Base-by-base conservation (phyloP, 2,329 filamentous ascomycete species). In the Beauveria sp. region DNA sequence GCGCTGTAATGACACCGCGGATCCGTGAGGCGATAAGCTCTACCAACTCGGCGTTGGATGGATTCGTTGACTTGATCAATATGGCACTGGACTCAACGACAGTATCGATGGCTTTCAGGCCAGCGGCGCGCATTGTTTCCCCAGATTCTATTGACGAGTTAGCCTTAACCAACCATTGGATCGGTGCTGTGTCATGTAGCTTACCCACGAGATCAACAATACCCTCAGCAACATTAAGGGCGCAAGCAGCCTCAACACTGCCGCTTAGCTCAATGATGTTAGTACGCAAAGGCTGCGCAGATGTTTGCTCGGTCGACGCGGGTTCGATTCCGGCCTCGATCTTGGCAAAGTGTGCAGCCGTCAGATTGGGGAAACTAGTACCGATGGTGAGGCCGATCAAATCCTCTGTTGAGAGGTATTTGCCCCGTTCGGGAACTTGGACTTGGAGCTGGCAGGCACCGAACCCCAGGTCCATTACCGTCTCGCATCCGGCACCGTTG, bases 111-210 rank as follows among this genome's bases (percentile, higher is more conserved):
- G 93, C 88, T 77, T 92, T 93, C 56, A 99, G 83, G 26, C 95
- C 95, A 49, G 93, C 93, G 22, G 93, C 95, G 71, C 90, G 89
- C 95, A 99, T 99, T 0, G 95, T 99, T 77, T 98, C 93, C 62
- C 95, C 95, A 22, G 95, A 98, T 80, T 99, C 93, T 95, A 40
- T 24, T 6, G 12, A 14, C 18, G 22, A 26, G 42, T 64, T 22
- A 55, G 62, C 16, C 34, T 18, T 1, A 22, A 9, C 7, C 24
- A 0, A 6, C 2, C 28, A 24, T 31, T 31, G 16, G 5, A n/a
- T 53, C 8, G 22, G 28, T 12, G 24, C 24, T 38, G 40, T 10
- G 12, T 24, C 14, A 38, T 20, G 16, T 10, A 22, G 84, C 89
- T 73, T 76, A 95, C 91, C 92, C 72, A 99, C 95, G 62, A 99